These are phyloP conservation scores for Beta corolliflora DNA, from an alignment of 179 eudicot species.

Conservation along the genomic window DNA sequence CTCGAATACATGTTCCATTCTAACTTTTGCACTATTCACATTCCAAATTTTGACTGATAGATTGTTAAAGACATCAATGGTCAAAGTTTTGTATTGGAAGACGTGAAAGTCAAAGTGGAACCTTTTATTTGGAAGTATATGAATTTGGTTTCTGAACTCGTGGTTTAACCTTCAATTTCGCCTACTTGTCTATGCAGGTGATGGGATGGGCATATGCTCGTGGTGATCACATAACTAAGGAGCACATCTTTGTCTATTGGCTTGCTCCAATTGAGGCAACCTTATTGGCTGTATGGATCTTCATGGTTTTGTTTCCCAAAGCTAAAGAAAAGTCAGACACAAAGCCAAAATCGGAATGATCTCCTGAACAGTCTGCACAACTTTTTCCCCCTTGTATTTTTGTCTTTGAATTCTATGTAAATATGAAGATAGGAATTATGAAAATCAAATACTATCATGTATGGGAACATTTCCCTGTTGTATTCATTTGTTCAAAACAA, in stretches of 20 bases:
- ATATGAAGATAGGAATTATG: background rate
- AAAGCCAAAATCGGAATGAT: constrained; percentile 60
- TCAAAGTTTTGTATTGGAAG: too few species aligned
- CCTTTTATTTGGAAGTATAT: too few species aligned
- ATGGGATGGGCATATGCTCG: constrained; percentile 93
- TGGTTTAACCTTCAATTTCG: background rate
- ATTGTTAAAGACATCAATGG: too few species aligned
- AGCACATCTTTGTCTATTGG: constrained; percentile 89
- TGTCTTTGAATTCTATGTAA: background rate
- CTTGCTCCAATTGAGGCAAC: constrained; percentile 83
- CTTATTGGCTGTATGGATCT: constrained; percentile 71
- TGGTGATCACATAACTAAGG: constrained; percentile 75
- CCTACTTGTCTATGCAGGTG: constrained; percentile 41
- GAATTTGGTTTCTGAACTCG: background rate
- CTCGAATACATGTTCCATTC: too few species aligned
- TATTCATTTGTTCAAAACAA: constrained; percentile 5
- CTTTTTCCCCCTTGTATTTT: background rate
- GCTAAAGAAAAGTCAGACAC: constrained; percentile 33
- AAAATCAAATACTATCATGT: constrained; percentile 2
- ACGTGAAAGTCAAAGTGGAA: too few species aligned
- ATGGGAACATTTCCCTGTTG: constrained; percentile 22
- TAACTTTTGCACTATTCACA: too few species aligned
- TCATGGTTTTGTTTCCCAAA: constrained; percentile 41
- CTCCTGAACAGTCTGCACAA: background rate
- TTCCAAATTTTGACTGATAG: too few species aligned